Evolutionary conservation across 495 filamentous ascomycete species (phyloP).

Genomic region (Bacidia rubella): DNA sequence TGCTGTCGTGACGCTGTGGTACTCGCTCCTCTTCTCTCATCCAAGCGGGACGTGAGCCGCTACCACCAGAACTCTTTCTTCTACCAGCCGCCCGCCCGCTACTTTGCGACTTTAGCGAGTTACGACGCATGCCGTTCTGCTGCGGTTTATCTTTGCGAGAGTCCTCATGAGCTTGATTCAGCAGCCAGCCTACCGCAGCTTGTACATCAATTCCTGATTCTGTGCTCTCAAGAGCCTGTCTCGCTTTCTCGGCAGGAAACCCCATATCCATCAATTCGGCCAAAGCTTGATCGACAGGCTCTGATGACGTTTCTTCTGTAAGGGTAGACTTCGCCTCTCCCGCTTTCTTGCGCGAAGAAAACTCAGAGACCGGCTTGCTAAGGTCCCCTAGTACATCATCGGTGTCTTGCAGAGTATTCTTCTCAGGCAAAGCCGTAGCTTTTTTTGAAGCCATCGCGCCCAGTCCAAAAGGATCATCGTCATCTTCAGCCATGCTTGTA

Average conservation of each 20-base stretch:
- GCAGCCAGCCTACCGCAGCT: constrained; percentile 74
- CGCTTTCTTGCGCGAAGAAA: constrained; percentile 31
- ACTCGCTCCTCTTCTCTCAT: constrained; percentile 27
- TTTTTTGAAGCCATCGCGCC: constrained; percentile 23
- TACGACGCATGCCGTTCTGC: constrained; percentile 18
- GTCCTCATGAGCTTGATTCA: constrained; percentile 80
- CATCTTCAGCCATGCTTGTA: constrained; percentile 22
- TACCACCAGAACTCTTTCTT: constrained; percentile 29
- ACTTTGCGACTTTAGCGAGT: constrained; percentile 21
- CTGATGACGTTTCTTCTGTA: constrained; percentile 28
- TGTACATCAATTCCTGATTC: constrained; percentile 70
- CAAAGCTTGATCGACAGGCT: constrained; percentile 66
- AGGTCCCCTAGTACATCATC: constrained; percentile 85
- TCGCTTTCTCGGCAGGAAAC: constrained; percentile 69
- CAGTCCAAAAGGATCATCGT: constrained; percentile 86
- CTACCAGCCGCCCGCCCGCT: constrained; percentile 22
- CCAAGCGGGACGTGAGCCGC: constrained; percentile 31
- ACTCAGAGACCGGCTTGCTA: constrained; percentile 72
- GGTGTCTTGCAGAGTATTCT: constrained; percentile 32
- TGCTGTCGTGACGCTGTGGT: constrained; percentile 32
- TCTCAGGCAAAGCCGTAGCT: not conserved
- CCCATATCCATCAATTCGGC: constrained; percentile 94
- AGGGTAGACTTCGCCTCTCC: constrained; percentile 27
- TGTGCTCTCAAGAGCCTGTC: constrained; percentile 63
- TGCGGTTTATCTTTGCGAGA: constrained; percentile 40